Evolutionary conservation across 345 rosid species (phyloP).

Genomic region (Erodium maritimum): DNA sequence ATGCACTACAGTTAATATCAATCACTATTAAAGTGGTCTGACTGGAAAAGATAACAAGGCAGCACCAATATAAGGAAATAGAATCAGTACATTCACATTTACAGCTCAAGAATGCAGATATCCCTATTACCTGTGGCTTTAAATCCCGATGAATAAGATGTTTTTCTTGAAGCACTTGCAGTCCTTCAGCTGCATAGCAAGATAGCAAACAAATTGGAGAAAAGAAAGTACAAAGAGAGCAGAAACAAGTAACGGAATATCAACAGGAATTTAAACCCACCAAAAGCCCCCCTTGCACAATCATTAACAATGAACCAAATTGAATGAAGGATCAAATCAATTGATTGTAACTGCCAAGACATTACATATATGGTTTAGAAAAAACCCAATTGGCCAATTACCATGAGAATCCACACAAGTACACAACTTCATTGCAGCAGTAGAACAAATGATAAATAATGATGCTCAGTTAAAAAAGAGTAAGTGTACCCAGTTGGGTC

Average conservation of each 20-base stretch:
- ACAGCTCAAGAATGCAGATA: background rate
- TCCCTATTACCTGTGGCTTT: slow-evolving; percentile 56
- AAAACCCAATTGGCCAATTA: slow-evolving; percentile 2
- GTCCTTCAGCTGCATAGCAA: slow-evolving; percentile 55
- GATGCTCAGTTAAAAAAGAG: background rate
- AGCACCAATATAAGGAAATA: background rate
- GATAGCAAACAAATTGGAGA: slow-evolving; percentile 9
- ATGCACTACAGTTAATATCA: background rate
- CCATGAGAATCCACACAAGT: background rate
- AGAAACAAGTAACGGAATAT: background rate
- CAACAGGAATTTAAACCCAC: slow-evolving; percentile 2
- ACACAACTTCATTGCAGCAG: background rate
- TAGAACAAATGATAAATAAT: background rate
- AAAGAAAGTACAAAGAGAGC: background rate
- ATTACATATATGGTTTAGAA: background rate
- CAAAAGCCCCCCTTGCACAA: background rate
- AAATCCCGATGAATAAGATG: slow-evolving; percentile 76
- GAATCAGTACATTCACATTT: background rate
- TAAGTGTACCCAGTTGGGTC: slow-evolving; percentile 60
- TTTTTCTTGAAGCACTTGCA: slow-evolving; percentile 74
- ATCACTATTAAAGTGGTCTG: background rate
- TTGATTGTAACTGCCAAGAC: background rate
- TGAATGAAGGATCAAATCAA: background rate
- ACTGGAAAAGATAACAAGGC: background rate
- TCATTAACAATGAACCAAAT: background rate